Conservation (phyloP, 2,329 filamentous ascomycete genomes). For the Triangularia setosa region DNA sequence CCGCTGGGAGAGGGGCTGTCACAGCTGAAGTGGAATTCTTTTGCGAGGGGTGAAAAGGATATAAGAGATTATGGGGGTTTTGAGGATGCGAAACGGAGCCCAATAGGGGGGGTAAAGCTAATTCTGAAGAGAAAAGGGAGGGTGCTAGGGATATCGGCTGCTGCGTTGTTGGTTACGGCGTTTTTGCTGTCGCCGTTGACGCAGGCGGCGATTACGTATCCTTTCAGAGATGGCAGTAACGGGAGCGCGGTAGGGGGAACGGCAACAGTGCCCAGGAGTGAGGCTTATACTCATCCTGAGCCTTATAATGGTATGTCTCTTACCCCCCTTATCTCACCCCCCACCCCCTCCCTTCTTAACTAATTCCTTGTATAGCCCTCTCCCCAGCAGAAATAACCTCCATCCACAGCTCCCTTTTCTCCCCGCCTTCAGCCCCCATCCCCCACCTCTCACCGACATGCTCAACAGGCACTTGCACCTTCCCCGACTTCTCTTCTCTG, state of each 20-base stretch:
- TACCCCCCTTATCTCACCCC: neutral
- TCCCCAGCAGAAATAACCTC: neutral
- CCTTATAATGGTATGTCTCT: conserved; percentile 10
- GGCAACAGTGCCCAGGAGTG: conserved; percentile 18
- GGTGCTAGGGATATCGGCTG: conserved; percentile 27
- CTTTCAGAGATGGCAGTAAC: conserved; percentile 14
- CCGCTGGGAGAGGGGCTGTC: conserved; percentile 29
- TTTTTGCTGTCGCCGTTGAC: conserved; percentile 25
- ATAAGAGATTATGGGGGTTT: conserved; percentile 30
- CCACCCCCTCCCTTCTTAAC: too few species aligned
- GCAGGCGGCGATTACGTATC: conserved; percentile 24
- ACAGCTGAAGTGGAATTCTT: conserved; percentile 35
- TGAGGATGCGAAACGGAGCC: conserved; percentile 28
- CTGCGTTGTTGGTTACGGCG: conserved; percentile 22
- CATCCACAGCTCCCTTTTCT: conserved; percentile 8
- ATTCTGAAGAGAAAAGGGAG: conserved; percentile 25
- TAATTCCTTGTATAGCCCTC: neutral
- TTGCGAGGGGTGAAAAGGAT: conserved; percentile 24
- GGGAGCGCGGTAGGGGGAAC: conserved; percentile 9
- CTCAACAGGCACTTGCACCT: conserved; percentile 24
- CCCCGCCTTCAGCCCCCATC: conserved; percentile 13
- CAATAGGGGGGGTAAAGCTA: conserved; percentile 23
- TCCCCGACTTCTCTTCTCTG: conserved; percentile 24
- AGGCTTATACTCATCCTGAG: conserved; percentile 20
- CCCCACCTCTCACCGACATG: conserved; percentile 20